A percentile compares a stretch with the other conserved stretches of the same genome.
phyloP scores from a whole-genome alignment of 352 stramenopile species.

The Globisporangium okanoganense region DNA sequence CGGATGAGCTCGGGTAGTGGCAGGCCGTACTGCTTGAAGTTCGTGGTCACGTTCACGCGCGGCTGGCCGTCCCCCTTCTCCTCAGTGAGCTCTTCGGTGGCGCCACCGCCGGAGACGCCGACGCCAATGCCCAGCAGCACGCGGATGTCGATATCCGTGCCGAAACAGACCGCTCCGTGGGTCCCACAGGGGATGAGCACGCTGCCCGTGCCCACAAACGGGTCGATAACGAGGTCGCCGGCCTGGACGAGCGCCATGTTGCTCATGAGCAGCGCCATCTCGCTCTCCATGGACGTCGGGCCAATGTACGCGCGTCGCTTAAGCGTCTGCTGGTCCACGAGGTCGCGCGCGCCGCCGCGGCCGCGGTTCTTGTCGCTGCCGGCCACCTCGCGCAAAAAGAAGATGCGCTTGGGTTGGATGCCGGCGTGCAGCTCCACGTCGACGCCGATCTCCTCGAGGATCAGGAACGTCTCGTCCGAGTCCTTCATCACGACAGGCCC shows the following conservation, averaged over 20 bases:
- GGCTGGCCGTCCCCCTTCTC: conserved; percentile 14
- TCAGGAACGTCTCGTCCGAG: conserved; percentile 61
- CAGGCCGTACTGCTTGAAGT: conserved; percentile 93
- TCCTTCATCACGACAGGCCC: conserved; percentile 72
- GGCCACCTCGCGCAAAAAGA: conserved; percentile 66
- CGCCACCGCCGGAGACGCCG: conserved; percentile 36
- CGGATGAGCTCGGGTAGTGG: conserved; percentile 93
- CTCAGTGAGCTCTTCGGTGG: conserved; percentile 12
- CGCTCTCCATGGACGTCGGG: conserved; percentile 96
- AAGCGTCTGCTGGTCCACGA: conserved; percentile 90
- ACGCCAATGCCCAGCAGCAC: conserved; percentile 91
- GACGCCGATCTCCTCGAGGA: conserved; percentile 74
- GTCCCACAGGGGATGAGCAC: conserved; percentile 94
- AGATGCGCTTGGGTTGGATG: conserved; percentile 53
- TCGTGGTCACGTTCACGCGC: conserved; percentile 78
- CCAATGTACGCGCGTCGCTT: conserved; percentile 95
- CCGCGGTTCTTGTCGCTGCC: conserved; percentile 73
- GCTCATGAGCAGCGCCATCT: conserved; percentile 96
- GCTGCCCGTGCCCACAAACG: conserved; percentile 97
- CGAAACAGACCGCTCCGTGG: conserved; percentile 91
- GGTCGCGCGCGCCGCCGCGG: conserved; percentile 58
- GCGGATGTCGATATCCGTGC: conserved; percentile 96
- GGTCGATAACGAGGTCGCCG: conserved; percentile 91
- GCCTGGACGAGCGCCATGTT: conserved; percentile 76
- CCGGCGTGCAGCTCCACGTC: conserved; percentile 34